These are phyloP conservation scores for Neophaeococcomyces mojaviensis DNA, from an alignment of 2,329 filamentous ascomycete species.

Conservation along the genomic window DNA sequence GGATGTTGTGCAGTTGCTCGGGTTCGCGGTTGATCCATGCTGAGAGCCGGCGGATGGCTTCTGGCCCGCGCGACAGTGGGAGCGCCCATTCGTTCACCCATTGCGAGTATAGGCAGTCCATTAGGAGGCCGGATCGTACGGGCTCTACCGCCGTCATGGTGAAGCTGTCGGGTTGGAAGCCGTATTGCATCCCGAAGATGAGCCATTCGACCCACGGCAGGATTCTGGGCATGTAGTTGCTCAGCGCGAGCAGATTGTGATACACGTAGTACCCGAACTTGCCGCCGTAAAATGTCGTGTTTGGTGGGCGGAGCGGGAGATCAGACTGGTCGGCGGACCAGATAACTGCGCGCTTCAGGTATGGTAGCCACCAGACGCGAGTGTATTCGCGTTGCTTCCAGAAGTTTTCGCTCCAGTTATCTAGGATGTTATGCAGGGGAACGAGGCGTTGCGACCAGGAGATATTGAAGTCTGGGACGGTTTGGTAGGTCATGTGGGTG, in stretches of 20 bases:
- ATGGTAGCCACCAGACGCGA: slow-evolving; percentile 95
- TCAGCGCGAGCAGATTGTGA: slow-evolving; percentile 77
- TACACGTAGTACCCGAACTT: slow-evolving; percentile 80
- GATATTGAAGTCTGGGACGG: slow-evolving; percentile 74
- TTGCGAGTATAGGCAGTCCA: slow-evolving; percentile 98
- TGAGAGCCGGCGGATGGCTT: slow-evolving; percentile 73
- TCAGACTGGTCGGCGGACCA: slow-evolving; percentile 81
- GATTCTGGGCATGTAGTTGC: slow-evolving; percentile 68
- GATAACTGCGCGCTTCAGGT: slow-evolving; percentile 76
- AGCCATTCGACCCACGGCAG: slow-evolving; percentile 92
- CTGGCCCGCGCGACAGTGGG: slow-evolving; percentile 75
- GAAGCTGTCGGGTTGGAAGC: slow-evolving; percentile 62
- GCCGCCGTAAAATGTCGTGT: slow-evolving; percentile 71
- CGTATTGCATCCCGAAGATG: slow-evolving; percentile 95
- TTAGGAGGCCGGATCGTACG: slow-evolving; percentile 70
- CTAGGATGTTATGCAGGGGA: slow-evolving; percentile 59
- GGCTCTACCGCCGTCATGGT: slow-evolving; percentile 70
- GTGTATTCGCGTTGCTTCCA: slow-evolving; percentile 87
- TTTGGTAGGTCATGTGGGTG: slow-evolving; percentile 77
- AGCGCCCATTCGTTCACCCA: slow-evolving; percentile 98
- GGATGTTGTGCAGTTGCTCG: slow-evolving; percentile 62
- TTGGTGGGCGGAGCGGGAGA: slow-evolving; percentile 52
- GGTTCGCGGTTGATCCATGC: slow-evolving; percentile 76
- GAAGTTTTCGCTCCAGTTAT: slow-evolving; percentile 62
- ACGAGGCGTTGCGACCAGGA: slow-evolving; percentile 77